A percentile compares a stretch with the other conserved stretches of the same genome.
phyloP scores from a whole-genome alignment of 1,284 basidiomycete genomes.

The Sporisorium exsertum region DNA sequence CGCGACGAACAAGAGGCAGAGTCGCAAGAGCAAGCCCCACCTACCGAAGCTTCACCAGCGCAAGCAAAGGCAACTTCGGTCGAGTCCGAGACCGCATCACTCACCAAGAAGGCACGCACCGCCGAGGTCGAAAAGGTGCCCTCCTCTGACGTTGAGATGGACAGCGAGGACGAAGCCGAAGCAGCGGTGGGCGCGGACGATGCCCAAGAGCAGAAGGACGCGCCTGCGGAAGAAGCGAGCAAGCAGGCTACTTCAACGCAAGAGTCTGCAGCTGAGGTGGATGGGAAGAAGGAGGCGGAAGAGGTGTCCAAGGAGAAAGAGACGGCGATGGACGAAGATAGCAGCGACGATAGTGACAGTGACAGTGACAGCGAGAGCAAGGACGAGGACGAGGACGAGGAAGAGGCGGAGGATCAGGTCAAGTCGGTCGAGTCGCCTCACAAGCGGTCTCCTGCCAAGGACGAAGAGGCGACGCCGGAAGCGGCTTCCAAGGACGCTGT shows the following conservation, averaged over 20 bases:
- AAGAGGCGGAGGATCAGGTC: constrained; percentile 34
- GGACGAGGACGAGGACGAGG: constrained; percentile 27
- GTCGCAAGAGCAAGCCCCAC: not conserved
- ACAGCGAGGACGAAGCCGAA: constrained; percentile 45
- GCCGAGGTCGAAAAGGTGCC: constrained; percentile 8
- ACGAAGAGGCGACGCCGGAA: not conserved
- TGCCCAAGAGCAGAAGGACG: not conserved
- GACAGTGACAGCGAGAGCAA: constrained; percentile 7
- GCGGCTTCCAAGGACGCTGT: not conserved
- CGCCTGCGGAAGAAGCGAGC: constrained; percentile 7
- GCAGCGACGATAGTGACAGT: not conserved
- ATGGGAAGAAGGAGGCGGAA: constrained; percentile 9
- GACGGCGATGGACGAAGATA: constrained; percentile 18
- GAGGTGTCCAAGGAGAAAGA: constrained; percentile 5
- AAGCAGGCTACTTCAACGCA: constrained; percentile 7
- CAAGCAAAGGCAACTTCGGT: not conserved
- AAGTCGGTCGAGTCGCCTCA: constrained; percentile 22
- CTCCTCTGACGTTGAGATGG: constrained; percentile 31
- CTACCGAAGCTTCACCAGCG: not conserved
- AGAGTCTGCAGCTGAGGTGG: constrained; percentile 3
- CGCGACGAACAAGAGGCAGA: constrained; percentile 16
- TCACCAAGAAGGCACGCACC: constrained; percentile 29
- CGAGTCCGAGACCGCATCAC: constrained; percentile 11
- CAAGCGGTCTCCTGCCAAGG: constrained; percentile 16
- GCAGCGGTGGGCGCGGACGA: constrained; percentile 29